Evolutionary conservation across 2,329 filamentous ascomycete genomes (phyloP), one percentile per base, ranked within the genome.

Genomic region (Sporothrix brasiliensis): DNA sequence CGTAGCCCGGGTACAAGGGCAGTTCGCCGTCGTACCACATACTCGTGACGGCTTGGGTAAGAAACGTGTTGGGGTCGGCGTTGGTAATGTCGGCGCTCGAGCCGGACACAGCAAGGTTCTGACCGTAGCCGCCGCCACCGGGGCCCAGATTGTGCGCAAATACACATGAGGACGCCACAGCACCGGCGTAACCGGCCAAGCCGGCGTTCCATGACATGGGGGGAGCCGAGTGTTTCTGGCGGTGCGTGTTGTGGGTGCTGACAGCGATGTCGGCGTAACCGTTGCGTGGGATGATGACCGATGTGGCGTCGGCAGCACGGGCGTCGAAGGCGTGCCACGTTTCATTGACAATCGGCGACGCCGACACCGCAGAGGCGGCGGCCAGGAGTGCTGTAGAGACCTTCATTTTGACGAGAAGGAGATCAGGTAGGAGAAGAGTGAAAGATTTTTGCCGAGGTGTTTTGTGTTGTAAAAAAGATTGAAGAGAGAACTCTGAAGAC

Each of bases 1-100:
- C 90, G 77, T 91, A 95, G 78, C 80, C 83, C 71, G 84, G 84
- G 80, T 85, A 89, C 75, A 81, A 81, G 73, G 78, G 78, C 76
- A 91, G 83, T 80, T 97, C 93, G 76, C 86, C 87, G 79, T 94
- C 92, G 86, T 97, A 97, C 92, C 95, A 97, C 81, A 90, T 84
- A 78, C 94, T 87, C 76, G 89, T 92, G 78, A 94, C 89, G 75
- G 91, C 88, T 73, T 86, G 83, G 68, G 88, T 87, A 73, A 92
- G 84, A 65, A 88, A 86, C 72, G 79, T 80, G n/a, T 81, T 78
- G 2, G 80, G 77, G 72, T 87, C 84, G 75, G 89, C 84, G 72
- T 77, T 73, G 72, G 79, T 74, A 39, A 82, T 79, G 63, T 82
- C 75, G 50, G 76, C 80, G 41, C 79, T 79, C 65, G 80, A 80